Evolutionary conservation across 2,329 filamentous ascomycete genomes (phyloP), one percentile per base, ranked within the genome.

Genomic region (Raffaelea arxii): DNA sequence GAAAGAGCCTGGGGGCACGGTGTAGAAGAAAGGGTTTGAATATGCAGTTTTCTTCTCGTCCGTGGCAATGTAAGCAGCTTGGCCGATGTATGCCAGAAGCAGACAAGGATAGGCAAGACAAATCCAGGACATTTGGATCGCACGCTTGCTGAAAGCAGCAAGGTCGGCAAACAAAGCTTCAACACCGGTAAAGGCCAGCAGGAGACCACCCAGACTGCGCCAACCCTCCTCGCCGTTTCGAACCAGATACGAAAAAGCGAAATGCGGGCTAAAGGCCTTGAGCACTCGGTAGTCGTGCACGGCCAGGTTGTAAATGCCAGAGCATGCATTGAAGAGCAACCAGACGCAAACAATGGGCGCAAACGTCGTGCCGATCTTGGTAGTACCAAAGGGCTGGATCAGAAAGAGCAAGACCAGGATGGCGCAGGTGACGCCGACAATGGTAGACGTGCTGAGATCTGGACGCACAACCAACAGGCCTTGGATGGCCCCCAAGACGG

Each of bases 101-200:
- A 74, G 68, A 55, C 82, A 86, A 0, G 86, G 86, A 51, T 80
- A 85, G 3, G 76, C 74, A 53, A 79, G 80, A 44, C 70, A 68
- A 4, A 88, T 65, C 85, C 85, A 90, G 38, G 76, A 82, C 16
- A 89, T 68, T 58, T 86, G 84, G 44, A 90, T 79, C 1, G 85
- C 83, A 37, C 74, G 67, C 55, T 75, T 72, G 60, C 75, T 77
- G 60, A 90, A 90, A 21, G 85, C 85, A 27, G 84, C 85, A 6
- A 90, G 68, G 55, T 90, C 84, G 4, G 85, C 84, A 57, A 88
- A 90, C 1, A 90, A 68, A 1, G 84, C 83, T 59, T 89, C 85
- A n/a, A 86, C 82, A 18, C 81, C 84, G 2, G 85, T 89, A 56
- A 90, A 89, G 3, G 80, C 75, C 10, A 90, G 72, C 2, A 90